Evolutionary conservation across 2,329 filamentous ascomycete genomes (phyloP).

Genomic region (Penicillium sp.): DNA sequence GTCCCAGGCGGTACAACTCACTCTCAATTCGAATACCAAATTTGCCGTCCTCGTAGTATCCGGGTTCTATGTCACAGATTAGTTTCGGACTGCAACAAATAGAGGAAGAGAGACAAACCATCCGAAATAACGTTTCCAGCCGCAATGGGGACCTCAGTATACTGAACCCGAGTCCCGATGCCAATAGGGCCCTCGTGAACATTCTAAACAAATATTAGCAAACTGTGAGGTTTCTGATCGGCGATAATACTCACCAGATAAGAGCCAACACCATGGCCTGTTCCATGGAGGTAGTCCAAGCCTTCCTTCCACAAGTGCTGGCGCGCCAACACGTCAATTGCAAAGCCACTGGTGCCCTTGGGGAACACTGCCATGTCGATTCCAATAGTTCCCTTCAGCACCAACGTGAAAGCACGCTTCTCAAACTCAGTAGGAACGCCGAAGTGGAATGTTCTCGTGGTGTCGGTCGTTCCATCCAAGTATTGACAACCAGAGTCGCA

Average conservation of each 20-base stretch:
- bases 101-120: conserved; percentile 35
- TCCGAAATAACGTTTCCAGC: conserved; percentile 96
- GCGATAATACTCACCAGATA: conserved; percentile 57
- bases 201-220: conserved; percentile 54
- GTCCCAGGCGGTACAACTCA: conserved; percentile 29
- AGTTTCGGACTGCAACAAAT: background rate
- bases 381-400: conserved; percentile 90
- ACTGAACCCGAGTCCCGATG: conserved; percentile 88
- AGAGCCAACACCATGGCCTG: conserved; percentile 91
- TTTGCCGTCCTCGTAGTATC: conserved; percentile 92
- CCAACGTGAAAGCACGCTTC: conserved; percentile 85
- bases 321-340: conserved; percentile 81
- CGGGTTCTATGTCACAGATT: conserved; percentile 63
- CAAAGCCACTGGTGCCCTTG: conserved; percentile 91
- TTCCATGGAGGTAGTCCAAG: conserved; percentile 93
- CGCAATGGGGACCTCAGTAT: conserved; percentile 82
- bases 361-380: conserved; percentile 86
- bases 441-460: conserved; percentile 90
- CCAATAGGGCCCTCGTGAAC: conserved; percentile 97
- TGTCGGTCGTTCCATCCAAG: conserved; percentile 92
- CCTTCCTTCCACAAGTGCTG: conserved; percentile 93
- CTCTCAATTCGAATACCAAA: conserved; percentile 96
- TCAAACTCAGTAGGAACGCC: conserved; percentile 79
- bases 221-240: background rate
- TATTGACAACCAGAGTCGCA: conserved; percentile 99